These are phyloP conservation scores for Rhizophora apiculata DNA, from an alignment of 345 rosid genomes.

Conservation along the genomic window DNA sequence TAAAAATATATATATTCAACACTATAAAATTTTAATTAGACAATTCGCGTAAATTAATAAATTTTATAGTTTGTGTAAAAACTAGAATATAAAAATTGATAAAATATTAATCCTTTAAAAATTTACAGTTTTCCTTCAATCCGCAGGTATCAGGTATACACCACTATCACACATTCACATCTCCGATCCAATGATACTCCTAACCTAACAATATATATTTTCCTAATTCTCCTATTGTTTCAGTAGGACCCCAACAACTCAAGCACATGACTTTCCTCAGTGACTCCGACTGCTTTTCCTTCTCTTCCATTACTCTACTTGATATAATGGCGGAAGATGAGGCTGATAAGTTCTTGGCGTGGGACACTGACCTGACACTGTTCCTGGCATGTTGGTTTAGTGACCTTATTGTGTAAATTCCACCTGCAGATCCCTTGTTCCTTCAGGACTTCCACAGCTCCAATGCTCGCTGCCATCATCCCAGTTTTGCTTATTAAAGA, in stretches of 20 bases:
- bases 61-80: too few species aligned
- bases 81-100: too few species aligned
- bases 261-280: slow-evolving; percentile 18
- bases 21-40: too few species aligned
- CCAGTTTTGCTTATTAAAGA: slow-evolving; percentile 32
- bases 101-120: too few species aligned
- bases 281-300: slow-evolving; percentile 16
- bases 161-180: too few species aligned
- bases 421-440: slow-evolving; percentile 46
- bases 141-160: too few species aligned
- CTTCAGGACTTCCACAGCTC: slow-evolving; percentile 38
- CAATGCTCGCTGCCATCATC: slow-evolving; percentile 36
- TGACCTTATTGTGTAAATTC: slow-evolving; percentile 28
- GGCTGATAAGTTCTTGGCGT: slow-evolving; percentile 16
- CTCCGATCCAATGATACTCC: too few species aligned
- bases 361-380: slow-evolving; percentile 8
- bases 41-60: too few species aligned
- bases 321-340: slow-evolving; percentile 9
- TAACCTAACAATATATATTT: neutral
- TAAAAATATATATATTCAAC: too few species aligned
- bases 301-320: slow-evolving; percentile 11
- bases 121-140: too few species aligned
- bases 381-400: slow-evolving; percentile 21
- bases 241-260: slow-evolving; percentile 22
- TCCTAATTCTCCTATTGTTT: neutral